A percentile compares a stretch with the other conserved stretches of the same genome.
These are phyloP conservation scores for Quercus gilva DNA, from an alignment of 306 rosid species.

Conservation along the genomic window DNA sequence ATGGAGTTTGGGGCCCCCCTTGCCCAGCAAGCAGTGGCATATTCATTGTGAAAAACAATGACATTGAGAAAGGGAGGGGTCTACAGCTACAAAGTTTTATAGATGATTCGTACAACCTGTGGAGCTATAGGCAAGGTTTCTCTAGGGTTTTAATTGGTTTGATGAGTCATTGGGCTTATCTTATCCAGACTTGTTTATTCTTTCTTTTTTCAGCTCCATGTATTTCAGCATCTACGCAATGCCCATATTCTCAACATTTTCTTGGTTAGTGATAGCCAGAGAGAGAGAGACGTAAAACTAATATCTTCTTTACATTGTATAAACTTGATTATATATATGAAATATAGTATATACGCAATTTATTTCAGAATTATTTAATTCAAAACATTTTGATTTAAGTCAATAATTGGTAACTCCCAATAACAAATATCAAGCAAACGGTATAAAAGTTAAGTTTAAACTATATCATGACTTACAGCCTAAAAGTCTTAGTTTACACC, in stretches of 20 bases:
- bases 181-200: constrained; percentile 17
- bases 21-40: constrained; percentile 19
- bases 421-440: background rate
- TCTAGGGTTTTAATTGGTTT: constrained; percentile 18
- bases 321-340: background rate
- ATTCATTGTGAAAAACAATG: constrained; percentile 35
- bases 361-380: background rate
- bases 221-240: constrained; percentile 25
- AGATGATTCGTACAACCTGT: background rate
- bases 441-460: no score
- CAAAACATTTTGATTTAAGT: background rate
- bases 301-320: constrained; percentile 2
- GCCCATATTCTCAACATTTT: constrained; percentile 15
- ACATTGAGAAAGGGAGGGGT: constrained; percentile 6
- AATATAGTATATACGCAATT: background rate
- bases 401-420: background rate
- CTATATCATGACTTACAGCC: no score
- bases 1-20: constrained; percentile 19
- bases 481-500: no score
- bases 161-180: constrained; percentile 34
- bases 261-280: background rate
- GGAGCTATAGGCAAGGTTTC: constrained; percentile 18
- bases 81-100: constrained; percentile 13
- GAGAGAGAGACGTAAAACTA: constrained; percentile 35
- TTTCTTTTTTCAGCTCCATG: constrained; percentile 7